A percentile compares a stretch with the other conserved stretches of the same genome.
Evolutionary conservation across 2,329 filamentous ascomycete genomes (phyloP).

Genomic region (Alternaria brassicicola): DNA sequence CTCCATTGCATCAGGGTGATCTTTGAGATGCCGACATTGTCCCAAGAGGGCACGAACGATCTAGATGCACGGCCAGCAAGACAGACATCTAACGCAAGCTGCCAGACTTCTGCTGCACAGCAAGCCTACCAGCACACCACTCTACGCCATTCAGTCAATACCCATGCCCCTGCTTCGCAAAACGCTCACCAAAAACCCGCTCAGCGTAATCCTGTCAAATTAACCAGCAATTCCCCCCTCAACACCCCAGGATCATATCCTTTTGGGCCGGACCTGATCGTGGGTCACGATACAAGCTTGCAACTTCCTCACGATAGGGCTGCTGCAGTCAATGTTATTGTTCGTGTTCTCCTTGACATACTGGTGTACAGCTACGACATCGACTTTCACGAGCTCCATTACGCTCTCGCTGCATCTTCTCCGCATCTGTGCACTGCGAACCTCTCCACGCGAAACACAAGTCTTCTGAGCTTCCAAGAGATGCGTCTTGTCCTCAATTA

Average conservation of each 20-base stretch:
- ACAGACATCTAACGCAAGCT: not conserved
- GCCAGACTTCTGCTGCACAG: not conserved
- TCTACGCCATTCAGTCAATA: not conserved
- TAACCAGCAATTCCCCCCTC: not conserved
- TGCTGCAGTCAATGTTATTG: not conserved
- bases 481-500: not conserved
- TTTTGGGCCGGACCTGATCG: not conserved
- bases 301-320: not conserved
- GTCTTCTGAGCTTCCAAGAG: not conserved
- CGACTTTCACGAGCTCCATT: not conserved
- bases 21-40: not conserved
- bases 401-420: not conserved
- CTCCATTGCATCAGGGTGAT: not conserved
- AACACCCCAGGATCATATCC: not conserved
- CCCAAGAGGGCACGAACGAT: not conserved
- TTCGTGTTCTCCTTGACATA: slow-evolving; percentile 4
- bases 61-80: not conserved
- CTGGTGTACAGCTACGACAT: slow-evolving; percentile 1
- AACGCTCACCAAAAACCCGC: not conserved
- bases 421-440: not conserved
- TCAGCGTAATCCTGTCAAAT: not conserved
- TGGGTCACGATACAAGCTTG: not conserved
- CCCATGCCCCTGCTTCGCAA: not conserved
- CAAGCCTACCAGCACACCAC: not conserved
- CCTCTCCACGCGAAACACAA: not conserved